phyloP scores from a whole-genome alignment of 768 basidiomycete genomes.

The Hericium alpestre region DNA sequence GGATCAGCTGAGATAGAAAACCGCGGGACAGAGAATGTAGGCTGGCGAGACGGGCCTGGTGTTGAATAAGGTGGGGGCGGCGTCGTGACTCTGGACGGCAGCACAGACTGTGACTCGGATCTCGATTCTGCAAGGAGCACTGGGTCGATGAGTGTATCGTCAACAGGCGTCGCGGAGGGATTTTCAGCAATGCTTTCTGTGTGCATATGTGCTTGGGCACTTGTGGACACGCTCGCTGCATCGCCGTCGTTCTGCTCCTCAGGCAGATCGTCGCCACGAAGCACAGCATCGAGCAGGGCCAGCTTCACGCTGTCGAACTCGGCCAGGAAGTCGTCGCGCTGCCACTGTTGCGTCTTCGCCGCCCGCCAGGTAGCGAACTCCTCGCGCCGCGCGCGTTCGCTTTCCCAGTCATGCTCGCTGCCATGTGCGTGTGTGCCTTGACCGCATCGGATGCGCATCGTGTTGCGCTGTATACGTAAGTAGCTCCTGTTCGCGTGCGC shows the following conservation, averaged over 20 bases:
- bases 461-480: too few relatives aligned
- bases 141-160: slow-evolving; percentile 22
- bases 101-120: neutral
- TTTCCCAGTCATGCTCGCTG: slow-evolving; percentile 18
- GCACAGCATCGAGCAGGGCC: slow-evolving; percentile 12
- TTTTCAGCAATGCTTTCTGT: neutral
- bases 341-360: neutral
- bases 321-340: slow-evolving; percentile 25
- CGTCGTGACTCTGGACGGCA: neutral
- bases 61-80: neutral
- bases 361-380: neutral
- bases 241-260: slow-evolving; percentile 13
- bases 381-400: slow-evolving; percentile 1
- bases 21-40: neutral
- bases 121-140: slow-evolving; percentile 19
- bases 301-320: slow-evolving; percentile 26
- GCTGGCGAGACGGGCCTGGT: too few relatives aligned
- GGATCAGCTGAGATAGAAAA: neutral
- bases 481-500: neutral
- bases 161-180: neutral
- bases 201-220: neutral
- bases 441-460: neutral
- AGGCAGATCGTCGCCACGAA: slow-evolving; percentile 2
- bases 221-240: neutral
- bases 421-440: neutral